phyloP scores from a whole-genome alignment of 2,329 filamentous ascomycete genomes.

The Biscogniauxia mediterranea region DNA sequence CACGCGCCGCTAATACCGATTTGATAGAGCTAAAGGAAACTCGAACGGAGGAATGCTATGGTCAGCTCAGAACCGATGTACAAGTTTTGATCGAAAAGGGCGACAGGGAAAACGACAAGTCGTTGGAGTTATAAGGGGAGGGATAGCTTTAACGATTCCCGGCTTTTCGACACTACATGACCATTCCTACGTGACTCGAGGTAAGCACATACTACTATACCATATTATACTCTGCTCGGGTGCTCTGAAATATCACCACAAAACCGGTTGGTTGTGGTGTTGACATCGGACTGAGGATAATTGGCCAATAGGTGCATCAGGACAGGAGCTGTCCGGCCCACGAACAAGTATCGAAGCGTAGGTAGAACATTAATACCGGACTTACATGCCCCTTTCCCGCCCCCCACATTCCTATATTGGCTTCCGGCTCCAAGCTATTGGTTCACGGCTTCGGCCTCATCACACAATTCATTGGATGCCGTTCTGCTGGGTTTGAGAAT shows the following conservation, averaged over 20 bases:
- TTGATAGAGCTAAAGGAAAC: neutral
- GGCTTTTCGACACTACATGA: neutral
- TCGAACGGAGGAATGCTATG: neutral
- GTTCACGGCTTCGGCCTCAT: conserved; percentile 8
- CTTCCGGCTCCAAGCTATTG: conserved; percentile 5
- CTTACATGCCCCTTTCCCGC: neutral
- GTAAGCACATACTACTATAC: neutral
- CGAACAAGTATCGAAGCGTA: neutral
- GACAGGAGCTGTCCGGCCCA: neutral
- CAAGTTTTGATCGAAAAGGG: neutral
- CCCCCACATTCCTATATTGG: neutral
- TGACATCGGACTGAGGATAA: neutral
- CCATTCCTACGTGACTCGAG: neutral
- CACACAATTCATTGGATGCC: conserved; percentile 20
- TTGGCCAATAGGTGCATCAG: neutral
- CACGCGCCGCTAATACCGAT: neutral
- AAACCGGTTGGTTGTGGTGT: neutral
- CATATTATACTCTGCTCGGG: no score
- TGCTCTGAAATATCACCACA: neutral
- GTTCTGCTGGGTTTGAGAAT: conserved; percentile 14
- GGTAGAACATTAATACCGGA: neutral
- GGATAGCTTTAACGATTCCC: neutral
- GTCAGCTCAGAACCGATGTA: neutral
- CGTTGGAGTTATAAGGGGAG: neutral
- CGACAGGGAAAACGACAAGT: neutral